Base-by-base conservation (phyloP, 352 stramenopile genomes). In the Phytophthora colocasiae region DNA sequence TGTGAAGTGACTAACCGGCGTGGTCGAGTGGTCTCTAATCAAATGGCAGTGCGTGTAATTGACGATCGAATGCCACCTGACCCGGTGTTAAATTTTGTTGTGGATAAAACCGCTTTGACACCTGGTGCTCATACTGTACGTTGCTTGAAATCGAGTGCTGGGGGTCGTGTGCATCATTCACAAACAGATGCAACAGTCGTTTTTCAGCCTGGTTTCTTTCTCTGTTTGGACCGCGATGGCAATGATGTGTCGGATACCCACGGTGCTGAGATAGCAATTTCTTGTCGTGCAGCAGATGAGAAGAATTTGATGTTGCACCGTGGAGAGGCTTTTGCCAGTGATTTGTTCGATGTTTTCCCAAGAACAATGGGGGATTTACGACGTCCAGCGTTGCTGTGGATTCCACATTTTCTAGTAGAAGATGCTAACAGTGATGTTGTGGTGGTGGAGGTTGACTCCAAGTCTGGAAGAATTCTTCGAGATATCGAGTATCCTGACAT, bases 1-100 rank as follows among this genome's bases (percentile, higher is more conserved):
- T 94, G 85, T 39, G 57, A 84, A n/a, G 52, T 92, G 27, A 53
- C 32, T 8, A 94, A 92, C 53, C 81, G 80, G 50, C 78, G 78
- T 45, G 82, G 85, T 6, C 40, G 15, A 2, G 54, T 73, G 9
- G 2, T 39, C 2, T 83, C 82, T 3, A 70, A 69, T 2, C 47
- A 29, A 0, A 75, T 89, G 73, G 11, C 69, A 6, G 51, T 91
- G 14, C 29, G 63, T 4, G 79, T 94, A 0, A 71, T 89, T 2
- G 76, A 89, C 41, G 80, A 90, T 40, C 63, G 65, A 2, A 29
- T 81, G 17, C 67, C 52, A 1, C 45, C 59, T 0, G 81, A 92
- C 26, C 80, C 80, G 34, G 77, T 66, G 1, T 29, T 69, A 8
- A 71, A 80, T 31, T 90, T 80, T 39, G 38, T 77, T 14, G 59